Evolutionary conservation across 768 basidiomycete genomes (phyloP), one percentile per base, ranked within the genome.

Genomic region (Leucosporidium scottii): DNA sequence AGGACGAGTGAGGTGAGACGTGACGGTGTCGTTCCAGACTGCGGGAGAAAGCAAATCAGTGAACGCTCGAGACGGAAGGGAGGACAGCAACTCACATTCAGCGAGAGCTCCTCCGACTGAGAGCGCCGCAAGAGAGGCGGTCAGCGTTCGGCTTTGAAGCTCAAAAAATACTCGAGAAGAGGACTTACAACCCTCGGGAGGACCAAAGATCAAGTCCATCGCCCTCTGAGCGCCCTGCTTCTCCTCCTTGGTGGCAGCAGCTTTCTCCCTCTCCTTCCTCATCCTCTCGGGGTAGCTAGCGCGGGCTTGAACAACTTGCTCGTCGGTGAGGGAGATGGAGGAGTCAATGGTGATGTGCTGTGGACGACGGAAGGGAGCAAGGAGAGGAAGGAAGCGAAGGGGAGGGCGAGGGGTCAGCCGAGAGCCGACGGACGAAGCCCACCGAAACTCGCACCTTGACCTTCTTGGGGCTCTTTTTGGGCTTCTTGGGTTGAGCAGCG

Each of bases 181-280:
- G 5, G 1, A 59, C 70, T n/a, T 23, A 71, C 70, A 59, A 20
- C 62, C n/a, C 0, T 25, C 21, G 2, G 70, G 66, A 3, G 51
- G 18, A 3, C 61, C 66, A 31, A 71, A 71, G 27, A 71, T 49
- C 28, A 65, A 53, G n/a, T 65, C 64, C 62, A 65, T 55, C 15
- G 66, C 70, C 2, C 48, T 17, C 60, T 55, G 27, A 47, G 65
- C 61, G 23, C 64, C 61, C 20, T 68, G 61, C n/a, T 36, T 23
- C 9, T 68, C 67, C 20, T 44, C 3, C 44, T 61, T 59, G 12
- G 25, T 12, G 25, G 51, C 50, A 20, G 61, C 61, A 4, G 54
- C 30, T 58, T 63, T 63, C 23, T 54, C 50, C 7, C 61, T 54
- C 58, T 72, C 70, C 15, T 13, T 30, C 8, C 28, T 36, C 70